Conservation (phyloP, 129 eudicot species). For the Centaurea solstitialis region DNA sequence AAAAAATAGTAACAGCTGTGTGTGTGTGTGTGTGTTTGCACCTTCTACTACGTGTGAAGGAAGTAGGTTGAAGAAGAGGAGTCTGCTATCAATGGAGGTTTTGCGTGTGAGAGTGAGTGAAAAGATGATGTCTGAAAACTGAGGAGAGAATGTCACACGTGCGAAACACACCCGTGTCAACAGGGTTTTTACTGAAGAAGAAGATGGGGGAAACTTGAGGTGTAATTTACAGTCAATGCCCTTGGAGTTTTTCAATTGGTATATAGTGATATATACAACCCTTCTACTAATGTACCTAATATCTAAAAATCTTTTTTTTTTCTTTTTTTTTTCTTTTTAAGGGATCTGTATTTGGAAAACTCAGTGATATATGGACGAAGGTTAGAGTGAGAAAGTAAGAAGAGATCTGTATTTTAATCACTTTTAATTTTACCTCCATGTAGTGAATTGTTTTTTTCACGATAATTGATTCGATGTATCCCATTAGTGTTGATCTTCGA, state of each 20-base stretch:
- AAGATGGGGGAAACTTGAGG: background rate
- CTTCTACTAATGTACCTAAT: background rate
- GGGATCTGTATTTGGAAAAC: background rate
- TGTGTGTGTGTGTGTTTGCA: background rate
- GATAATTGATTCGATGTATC: too few relatives aligned
- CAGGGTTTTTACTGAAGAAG: slow-evolving; percentile 28
- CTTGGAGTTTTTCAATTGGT: background rate
- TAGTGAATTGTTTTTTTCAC: too few relatives aligned
- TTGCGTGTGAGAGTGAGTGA: slow-evolving; percentile 22
- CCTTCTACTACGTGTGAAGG: background rate
- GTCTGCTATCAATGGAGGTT: slow-evolving; percentile 8
- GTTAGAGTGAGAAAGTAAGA: too few relatives aligned
- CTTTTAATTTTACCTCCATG: too few relatives aligned
- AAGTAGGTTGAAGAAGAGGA: background rate
- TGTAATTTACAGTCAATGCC: background rate
- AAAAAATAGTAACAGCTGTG: background rate
- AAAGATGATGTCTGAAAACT: slow-evolving; percentile 24
- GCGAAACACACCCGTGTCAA: slow-evolving; percentile 15
- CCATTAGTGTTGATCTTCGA: too few relatives aligned
- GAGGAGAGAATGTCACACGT: slow-evolving; percentile 29
- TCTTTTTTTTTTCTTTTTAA: too few relatives aligned
- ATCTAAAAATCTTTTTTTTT: background rate
- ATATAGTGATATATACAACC: background rate
- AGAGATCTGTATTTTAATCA: too few relatives aligned
- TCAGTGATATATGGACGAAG: too few relatives aligned